Evolutionary conservation across 2,329 filamentous ascomycete species (phyloP).

Genomic region (Fusarium verrucosum): DNA sequence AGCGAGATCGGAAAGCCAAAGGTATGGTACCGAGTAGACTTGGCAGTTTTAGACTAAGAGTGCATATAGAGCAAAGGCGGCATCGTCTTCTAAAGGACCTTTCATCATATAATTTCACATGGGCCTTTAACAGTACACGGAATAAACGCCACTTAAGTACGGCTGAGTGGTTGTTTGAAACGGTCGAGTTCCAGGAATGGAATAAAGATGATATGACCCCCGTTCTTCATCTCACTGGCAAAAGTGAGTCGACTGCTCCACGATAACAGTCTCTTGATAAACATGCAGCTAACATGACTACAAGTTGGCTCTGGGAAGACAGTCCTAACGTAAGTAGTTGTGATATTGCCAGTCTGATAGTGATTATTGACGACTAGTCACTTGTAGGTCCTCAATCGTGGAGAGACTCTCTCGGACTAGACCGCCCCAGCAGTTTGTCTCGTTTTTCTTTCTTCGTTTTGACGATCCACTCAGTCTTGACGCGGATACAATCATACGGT

Average conservation of each 20-base stretch:
- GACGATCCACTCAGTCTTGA: neutral
- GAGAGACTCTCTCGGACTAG: neutral
- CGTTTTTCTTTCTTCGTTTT: neutral
- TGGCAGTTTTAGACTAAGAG: too few relatives aligned
- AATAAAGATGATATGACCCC: neutral
- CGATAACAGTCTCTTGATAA: too few relatives aligned
- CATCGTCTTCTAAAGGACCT: neutral
- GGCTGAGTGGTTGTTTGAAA: conserved; percentile 15
- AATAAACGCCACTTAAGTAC: conserved; percentile 25
- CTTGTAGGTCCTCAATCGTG: neutral
- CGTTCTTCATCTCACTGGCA: conserved; percentile 19
- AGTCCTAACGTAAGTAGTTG: conserved; percentile 16
- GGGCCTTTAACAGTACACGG: conserved; percentile 5
- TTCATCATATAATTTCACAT: conserved; percentile 8
- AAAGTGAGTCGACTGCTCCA: conserved; percentile 15
- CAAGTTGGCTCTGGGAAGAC: conserved; percentile 34
- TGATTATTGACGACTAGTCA: neutral
- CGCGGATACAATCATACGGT: neutral
- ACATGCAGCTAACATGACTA: neutral
- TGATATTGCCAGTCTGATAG: neutral
- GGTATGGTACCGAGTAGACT: too few relatives aligned
- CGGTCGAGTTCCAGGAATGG: conserved; percentile 7
- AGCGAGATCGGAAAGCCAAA: too few relatives aligned
- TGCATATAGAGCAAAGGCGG: neutral
- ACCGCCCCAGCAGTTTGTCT: too few relatives aligned